Conservation (phyloP, 352 stramenopile genomes). For the Globisporangium mamillatum region DNA sequence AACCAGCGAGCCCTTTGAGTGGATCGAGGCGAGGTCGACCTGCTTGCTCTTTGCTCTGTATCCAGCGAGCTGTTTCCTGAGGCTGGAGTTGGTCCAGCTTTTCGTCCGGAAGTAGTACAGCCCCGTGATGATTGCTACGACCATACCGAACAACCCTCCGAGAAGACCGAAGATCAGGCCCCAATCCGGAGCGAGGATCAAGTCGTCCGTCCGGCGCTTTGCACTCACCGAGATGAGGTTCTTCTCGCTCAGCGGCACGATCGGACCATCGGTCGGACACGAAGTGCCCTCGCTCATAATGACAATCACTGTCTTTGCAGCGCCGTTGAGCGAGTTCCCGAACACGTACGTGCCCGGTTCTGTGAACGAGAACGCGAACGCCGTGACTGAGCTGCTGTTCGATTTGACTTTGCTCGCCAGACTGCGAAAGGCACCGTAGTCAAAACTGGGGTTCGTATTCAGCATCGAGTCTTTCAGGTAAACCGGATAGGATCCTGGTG, state of each 20-base stretch:
- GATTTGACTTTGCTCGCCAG: constrained; percentile 61
- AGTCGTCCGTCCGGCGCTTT: constrained; percentile 67
- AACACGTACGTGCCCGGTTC: constrained; percentile 89
- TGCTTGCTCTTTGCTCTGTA: constrained; percentile 57
- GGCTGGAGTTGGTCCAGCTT: constrained; percentile 57
- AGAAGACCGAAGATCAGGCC: constrained; percentile 75
- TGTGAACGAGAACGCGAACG: constrained; percentile 88
- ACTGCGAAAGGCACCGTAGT: constrained; percentile 85
- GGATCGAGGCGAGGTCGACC: constrained; percentile 52
- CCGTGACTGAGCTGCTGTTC: constrained; percentile 54
- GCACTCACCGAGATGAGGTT: constrained; percentile 85
- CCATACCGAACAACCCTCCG: constrained; percentile 67
- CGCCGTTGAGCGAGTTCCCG: constrained; percentile 67
- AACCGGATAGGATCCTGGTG: constrained; percentile 78
- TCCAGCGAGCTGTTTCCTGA: constrained; percentile 29
- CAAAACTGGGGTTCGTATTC: constrained; percentile 92
- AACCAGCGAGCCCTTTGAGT: constrained; percentile 66
- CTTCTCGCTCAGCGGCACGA: constrained; percentile 81
- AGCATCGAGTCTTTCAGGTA: constrained; percentile 95
- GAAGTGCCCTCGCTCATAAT: constrained; percentile 76
- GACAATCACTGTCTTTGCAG: constrained; percentile 70
- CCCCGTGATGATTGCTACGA: constrained; percentile 68
- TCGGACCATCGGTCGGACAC: constrained; percentile 77
- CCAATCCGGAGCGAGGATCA: constrained; percentile 91
- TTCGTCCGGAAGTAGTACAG: constrained; percentile 86